Evolutionary conservation across 129 eudicot species (phyloP).

Genomic region (Chrysanthemum makinoi): DNA sequence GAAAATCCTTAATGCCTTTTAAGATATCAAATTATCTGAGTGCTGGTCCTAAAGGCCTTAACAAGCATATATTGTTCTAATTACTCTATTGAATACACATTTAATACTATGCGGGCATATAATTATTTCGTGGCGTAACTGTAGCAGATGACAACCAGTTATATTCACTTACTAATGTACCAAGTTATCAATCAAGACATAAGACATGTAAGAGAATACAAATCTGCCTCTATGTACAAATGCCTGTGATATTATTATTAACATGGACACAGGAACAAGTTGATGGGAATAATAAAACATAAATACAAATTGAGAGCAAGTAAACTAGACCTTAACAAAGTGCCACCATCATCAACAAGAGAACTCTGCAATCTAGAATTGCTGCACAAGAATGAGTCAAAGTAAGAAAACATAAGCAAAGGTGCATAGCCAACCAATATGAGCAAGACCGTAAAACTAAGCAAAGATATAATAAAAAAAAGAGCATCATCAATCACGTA

Average conservation of each 20-base stretch:
- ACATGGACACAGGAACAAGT: not conserved
- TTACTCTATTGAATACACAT: too few relatives aligned
- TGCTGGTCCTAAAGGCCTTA: not conserved
- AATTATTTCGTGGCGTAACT: not conserved
- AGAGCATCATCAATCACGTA: slow-evolving; percentile 1
- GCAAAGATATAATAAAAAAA: too few relatives aligned
- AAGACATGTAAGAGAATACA: too few relatives aligned
- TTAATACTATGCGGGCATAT: not conserved
- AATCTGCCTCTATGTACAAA: not conserved
- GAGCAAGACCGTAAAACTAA: not conserved
- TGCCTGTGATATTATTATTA: slow-evolving; percentile 17
- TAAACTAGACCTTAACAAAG: slow-evolving; percentile 52
- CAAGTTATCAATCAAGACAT: too few relatives aligned
- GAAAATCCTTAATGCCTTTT: not conserved
- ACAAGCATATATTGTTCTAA: too few relatives aligned
- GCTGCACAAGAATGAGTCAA: slow-evolving; percentile 35
- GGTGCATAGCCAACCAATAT: not conserved
- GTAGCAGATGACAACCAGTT: not conserved
- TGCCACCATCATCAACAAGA: slow-evolving; percentile 34
- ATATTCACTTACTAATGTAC: too few relatives aligned
- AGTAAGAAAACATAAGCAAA: slow-evolving; percentile 19
- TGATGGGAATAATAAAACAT: not conserved
- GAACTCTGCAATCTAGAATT: slow-evolving; percentile 47
- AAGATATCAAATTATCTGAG: not conserved
- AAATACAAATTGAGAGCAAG: slow-evolving; percentile 16